A percentile compares a stretch with the other conserved stretches of the same genome.
Conservation (phyloP, 106 monocot genomes). For the Posidonia australis region DNA sequence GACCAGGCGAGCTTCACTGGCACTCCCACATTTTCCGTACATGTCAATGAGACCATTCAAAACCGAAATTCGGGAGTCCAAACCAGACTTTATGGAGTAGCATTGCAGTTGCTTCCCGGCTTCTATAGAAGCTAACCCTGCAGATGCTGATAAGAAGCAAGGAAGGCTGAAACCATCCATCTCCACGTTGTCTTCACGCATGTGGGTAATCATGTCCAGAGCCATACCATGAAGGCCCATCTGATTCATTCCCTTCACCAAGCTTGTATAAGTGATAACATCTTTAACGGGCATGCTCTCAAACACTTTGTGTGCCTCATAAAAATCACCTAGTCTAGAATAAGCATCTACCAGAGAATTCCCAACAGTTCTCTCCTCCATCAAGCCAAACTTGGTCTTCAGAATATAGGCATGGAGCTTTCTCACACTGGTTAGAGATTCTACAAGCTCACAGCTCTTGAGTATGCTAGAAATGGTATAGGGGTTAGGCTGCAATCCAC, state of each 20-base stretch:
- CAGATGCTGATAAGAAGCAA: slow-evolving; percentile 59
- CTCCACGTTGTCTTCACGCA: slow-evolving; percentile 31
- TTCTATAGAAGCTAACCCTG: slow-evolving; percentile 33
- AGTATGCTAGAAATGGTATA: slow-evolving; percentile 67
- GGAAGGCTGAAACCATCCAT: slow-evolving; percentile 56
- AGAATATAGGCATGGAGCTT: slow-evolving; percentile 52
- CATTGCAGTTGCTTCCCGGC: slow-evolving; percentile 68
- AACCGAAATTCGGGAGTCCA: slow-evolving; percentile 39
- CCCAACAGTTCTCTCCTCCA: slow-evolving; percentile 34
- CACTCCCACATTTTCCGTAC: slow-evolving; percentile 72
- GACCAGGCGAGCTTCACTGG: slow-evolving; percentile 30
- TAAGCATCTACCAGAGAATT: slow-evolving; percentile 77
- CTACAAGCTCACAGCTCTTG: slow-evolving; percentile 22
- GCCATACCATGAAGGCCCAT: slow-evolving; percentile 34
- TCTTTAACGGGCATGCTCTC: slow-evolving; percentile 36
- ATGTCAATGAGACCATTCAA: slow-evolving; percentile 72
- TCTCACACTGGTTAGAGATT: slow-evolving; percentile 18
- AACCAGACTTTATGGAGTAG: slow-evolving; percentile 42
- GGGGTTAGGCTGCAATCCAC: slow-evolving; percentile 42
- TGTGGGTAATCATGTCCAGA: slow-evolving; percentile 29
- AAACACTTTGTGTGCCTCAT: slow-evolving; percentile 41
- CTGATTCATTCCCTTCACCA: slow-evolving; percentile 55
- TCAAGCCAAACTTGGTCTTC: slow-evolving; percentile 31
- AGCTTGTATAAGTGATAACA: slow-evolving; percentile 55
- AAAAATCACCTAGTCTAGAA: slow-evolving; percentile 28